Evolutionary conservation across 2,329 filamentous ascomycete species (phyloP), one percentile per base, ranked within the genome.

Genomic region (Nothopassalora personata): DNA sequence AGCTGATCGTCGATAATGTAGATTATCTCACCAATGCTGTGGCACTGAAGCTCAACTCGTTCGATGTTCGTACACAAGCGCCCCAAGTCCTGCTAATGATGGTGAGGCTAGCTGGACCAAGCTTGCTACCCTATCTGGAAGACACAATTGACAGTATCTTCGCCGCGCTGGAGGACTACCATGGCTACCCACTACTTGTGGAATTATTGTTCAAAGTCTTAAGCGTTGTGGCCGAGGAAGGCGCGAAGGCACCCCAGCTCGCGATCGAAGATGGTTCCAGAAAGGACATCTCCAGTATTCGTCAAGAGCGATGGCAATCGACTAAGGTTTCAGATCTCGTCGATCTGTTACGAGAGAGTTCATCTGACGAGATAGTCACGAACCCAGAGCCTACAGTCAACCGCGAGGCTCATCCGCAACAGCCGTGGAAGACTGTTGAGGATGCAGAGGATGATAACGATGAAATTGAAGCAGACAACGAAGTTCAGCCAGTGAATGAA

Each of bases 11-110:
- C 30, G 86, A 89, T 54, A 99, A 99, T 61, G 92, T 91, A 15
- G 94, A 99, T 73, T 99, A 99, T 72, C 89, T 99, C 75, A 87
- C 97, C 61, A 97, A 97, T 70, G 90, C 94, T 0, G 85, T 99
- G 15, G 90, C 90, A 0, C 76, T 97, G 60, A 89, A 91, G 62
- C 82, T 99, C 7, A 97, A 96, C 67, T 90, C 90, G 0, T 90
- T 97, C 64, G 91, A 97, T 64, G 87, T 97, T 54, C 93, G 91
- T 0, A 92, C 93, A 1, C 89, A 96, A 63, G 91, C 91, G 3
- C 91, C 92, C 2, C 89, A 93, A 66, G 94, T 97, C 1, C 76
- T 99, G 52, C 82, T 88, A 6, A 97, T 99, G 92, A 95, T 97
- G 89, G 86, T 97, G 60, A 86, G 84, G 28, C 81, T 99, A 13